Evolutionary conservation across 257 asterid genomes (phyloP).

Genomic region (Primulina tabacum): DNA sequence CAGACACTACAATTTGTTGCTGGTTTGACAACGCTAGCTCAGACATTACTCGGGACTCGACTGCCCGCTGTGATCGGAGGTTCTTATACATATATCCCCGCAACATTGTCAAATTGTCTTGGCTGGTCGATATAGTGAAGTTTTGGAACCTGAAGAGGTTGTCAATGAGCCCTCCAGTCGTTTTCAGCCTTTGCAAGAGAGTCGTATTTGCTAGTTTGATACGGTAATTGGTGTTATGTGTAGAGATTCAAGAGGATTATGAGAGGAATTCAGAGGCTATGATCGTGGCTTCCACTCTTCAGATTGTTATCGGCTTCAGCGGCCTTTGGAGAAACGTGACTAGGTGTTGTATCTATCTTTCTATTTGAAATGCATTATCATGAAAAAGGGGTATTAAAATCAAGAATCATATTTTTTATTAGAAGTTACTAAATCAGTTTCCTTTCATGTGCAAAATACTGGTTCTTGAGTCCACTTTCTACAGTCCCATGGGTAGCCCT

Average conservation of each 20-base stretch:
- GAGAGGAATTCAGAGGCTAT: constrained; percentile 90
- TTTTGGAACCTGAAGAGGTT: constrained; percentile 67
- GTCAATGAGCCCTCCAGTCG: not conserved
- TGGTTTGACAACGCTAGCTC: constrained; percentile 78
- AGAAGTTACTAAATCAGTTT: not conserved
- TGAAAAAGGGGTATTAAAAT: not conserved
- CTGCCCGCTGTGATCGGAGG: constrained; percentile 86
- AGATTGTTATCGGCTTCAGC: constrained; percentile 83
- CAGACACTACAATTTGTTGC: constrained; percentile 88
- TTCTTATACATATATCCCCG: constrained; percentile 77
- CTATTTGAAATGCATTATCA: not conserved
- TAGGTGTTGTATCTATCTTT: constrained; percentile 36
- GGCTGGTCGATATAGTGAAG: constrained; percentile 63
- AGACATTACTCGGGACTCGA: constrained; percentile 76
- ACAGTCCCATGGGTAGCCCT: constrained; percentile 80
- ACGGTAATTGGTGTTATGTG: constrained; percentile 8
- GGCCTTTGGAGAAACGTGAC: constrained; percentile 89
- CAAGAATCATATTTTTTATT: not conserved
- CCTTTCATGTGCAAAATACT: constrained; percentile 26
- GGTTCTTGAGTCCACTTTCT: constrained; percentile 81
- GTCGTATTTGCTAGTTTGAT: constrained; percentile 5
- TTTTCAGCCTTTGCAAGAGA: not conserved
- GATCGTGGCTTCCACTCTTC: constrained; percentile 88
- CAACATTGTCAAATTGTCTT: constrained; percentile 74
- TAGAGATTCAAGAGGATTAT: constrained; percentile 75